Evolutionary conservation across 2,329 filamentous ascomycete species (phyloP).

Genomic region (Oidium heveae): DNA sequence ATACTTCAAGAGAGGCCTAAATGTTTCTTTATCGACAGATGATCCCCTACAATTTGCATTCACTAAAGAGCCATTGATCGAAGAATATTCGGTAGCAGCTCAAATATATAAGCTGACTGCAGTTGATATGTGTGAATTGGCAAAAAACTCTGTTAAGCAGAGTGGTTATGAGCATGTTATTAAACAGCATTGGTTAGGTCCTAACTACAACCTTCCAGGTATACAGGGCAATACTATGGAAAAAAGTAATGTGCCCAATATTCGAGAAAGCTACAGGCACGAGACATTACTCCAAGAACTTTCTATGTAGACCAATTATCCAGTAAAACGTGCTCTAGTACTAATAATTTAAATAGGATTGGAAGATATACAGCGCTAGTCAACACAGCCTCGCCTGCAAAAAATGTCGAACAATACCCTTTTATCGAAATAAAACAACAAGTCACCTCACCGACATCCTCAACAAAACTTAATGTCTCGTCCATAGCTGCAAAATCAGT

Average conservation of each 20-base stretch:
- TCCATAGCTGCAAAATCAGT: conserved; percentile 4
- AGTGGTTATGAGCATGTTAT: conserved; percentile 76
- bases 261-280: conserved; percentile 70
- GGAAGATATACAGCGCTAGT: conserved; percentile 13
- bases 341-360: conserved; percentile 7
- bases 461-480: conserved; percentile 14
- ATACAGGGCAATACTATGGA: conserved; percentile 73
- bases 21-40: conserved; percentile 88
- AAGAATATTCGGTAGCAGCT: conserved; percentile 91
- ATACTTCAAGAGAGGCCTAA: conserved; percentile 85
- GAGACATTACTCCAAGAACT: conserved; percentile 68
- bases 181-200: conserved; percentile 79
- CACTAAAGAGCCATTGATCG: conserved; percentile 91
- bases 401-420: conserved; percentile 7
- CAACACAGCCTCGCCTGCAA: conserved; percentile 7
- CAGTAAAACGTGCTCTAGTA: neutral
- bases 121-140: conserved; percentile 95
- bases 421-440: conserved; percentile 4
- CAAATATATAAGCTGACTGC: conserved; percentile 96
- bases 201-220: conserved; percentile 52
- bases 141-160: conserved; percentile 85
- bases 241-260: conserved; percentile 89
- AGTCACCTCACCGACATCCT: conserved; percentile 13
- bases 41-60: conserved; percentile 96
- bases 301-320: conserved; percentile 31